Percentiles rank a stretch among this genome's conserved stretches.
Conservation (phyloP, 192 early-diverging fungal genomes). For the Backusella liffmaniae region DNA sequence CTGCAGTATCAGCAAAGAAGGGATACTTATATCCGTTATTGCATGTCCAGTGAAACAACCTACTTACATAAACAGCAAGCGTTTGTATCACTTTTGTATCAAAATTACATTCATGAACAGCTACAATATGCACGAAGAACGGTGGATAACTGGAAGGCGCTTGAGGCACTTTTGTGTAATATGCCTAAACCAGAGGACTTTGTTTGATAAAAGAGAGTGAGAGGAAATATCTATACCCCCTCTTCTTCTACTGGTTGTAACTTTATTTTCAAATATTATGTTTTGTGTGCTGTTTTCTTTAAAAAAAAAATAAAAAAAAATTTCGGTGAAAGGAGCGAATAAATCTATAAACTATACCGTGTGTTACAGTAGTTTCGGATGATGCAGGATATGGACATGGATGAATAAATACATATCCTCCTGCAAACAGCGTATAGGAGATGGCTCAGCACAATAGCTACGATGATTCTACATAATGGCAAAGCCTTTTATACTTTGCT, state of each 20-base stretch:
- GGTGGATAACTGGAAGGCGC: constrained; percentile 56
- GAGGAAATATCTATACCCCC: not conserved
- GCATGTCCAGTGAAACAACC: constrained; percentile 54
- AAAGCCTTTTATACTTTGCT: too few species aligned
- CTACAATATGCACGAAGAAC: constrained; percentile 51
- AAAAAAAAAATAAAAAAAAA: not conserved
- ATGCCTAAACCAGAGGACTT: constrained; percentile 47
- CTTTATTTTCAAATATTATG: not conserved
- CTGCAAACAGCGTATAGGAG: too few species aligned
- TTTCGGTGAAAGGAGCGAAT: not conserved
- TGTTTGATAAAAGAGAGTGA: not conserved
- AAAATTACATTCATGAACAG: constrained; percentile 58
- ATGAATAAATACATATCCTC: too few species aligned
- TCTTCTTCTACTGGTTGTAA: not conserved
- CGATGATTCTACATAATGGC: too few species aligned
- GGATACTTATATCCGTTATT: constrained; percentile 47
- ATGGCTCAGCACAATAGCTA: too few species aligned
- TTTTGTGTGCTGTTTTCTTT: not conserved
- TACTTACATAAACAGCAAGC: constrained; percentile 62
- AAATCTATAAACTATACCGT: not conserved
- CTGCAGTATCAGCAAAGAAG: constrained; percentile 49
- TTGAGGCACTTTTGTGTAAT: constrained; percentile 45
- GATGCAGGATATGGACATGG: not conserved
- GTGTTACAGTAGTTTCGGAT: not conserved
- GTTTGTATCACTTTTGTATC: constrained; percentile 56